Base-by-base conservation (phyloP, 2,329 filamentous ascomycete species). In the Aspergillus texensis region DNA sequence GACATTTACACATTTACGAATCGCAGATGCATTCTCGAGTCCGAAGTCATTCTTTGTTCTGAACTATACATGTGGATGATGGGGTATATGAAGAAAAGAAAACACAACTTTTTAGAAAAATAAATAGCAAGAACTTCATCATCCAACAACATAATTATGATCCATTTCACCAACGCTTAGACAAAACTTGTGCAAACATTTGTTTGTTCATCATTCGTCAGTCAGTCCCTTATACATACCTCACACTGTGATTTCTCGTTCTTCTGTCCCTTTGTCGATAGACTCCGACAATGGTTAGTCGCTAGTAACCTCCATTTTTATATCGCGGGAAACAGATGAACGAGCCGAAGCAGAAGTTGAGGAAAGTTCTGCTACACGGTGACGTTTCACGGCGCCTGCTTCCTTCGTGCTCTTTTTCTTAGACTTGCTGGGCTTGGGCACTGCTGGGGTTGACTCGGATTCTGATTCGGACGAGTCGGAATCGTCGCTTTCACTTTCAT, bases 121-220 rank as follows among this genome's bases (percentile, higher is more conserved):
- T 19, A 24, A 52, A 32, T 52, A 30, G 21, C 21, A 30, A 8
- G 19, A 16, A 52, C 26, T 28, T 28, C 9, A 52, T 34, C 48
- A 21, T 21, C 48, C 28, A 52, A 52, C 28, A 32, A 52, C 30
- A 52, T 5, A 4, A 52, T n/a, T 30, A 52, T 4, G 3, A 11
- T 32, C 16, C 28, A 11, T 48, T 14, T 32, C 48, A 21, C 9
- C 28, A 52, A 52, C 9, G 48, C 48, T 52, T n/a, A 32, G 5
- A 52, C 28, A 16, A 50, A 30, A 50, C 26, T 32, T 21, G 28
- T 32, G 26, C 19, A 9, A 8, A 30, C 28, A 52, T 52, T 32
- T 32, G 48, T 52, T 52, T 50, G 21, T 41, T 50, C 48, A 52
- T 52, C 48, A 52, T 32, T 52, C 48, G 28, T 52, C 48, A 32